Conservation (phyloP, 441 rosid genomes). For the Raphanus hybrid region DNA sequence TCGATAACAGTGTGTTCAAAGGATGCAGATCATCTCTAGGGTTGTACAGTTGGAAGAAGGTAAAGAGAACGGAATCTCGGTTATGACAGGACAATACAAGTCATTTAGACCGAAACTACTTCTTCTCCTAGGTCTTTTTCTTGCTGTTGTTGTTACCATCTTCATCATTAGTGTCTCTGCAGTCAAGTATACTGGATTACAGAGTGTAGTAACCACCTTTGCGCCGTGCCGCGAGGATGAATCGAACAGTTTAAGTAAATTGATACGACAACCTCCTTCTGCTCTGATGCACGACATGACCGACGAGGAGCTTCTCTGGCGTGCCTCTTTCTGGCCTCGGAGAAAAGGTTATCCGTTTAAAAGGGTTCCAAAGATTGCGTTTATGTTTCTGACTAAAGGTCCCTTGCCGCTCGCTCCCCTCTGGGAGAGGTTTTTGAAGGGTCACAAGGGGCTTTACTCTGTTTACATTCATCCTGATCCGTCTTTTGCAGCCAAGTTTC, state of each 20-base stretch:
- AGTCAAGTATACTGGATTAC: conserved; percentile 62
- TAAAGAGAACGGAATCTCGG: conserved; percentile 52
- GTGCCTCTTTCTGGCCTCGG: conserved; percentile 78
- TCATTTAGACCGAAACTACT: conserved; percentile 45
- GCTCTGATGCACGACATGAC: conserved; percentile 70
- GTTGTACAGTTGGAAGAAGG: conserved; percentile 69
- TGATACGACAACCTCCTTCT: conserved; percentile 63
- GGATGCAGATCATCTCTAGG: conserved; percentile 25
- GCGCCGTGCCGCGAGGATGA: conserved; percentile 56
- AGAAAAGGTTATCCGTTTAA: conserved; percentile 68
- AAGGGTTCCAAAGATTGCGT: conserved; percentile 86
- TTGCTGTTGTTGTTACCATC: conserved; percentile 57
- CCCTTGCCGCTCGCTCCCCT: conserved; percentile 84
- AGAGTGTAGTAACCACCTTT: conserved; percentile 54
- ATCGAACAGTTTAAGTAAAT: conserved; percentile 46
- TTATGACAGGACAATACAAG: conserved; percentile 54
- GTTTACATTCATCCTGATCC: conserved; percentile 87
- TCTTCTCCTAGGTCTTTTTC: conserved; percentile 56
- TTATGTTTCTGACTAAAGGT: conserved; percentile 95
- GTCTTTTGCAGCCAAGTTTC: conserved; percentile 59
- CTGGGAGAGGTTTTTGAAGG: conserved; percentile 91
- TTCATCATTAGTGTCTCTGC: conserved; percentile 71
- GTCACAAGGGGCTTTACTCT: conserved; percentile 71
- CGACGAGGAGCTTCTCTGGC: conserved; percentile 83
- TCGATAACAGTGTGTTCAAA: too few species aligned